A percentile compares a stretch with the other conserved stretches of the same genome.
Conservation (phyloP, 163 green algal genomes). For the Scenedesmus sp. region DNA sequence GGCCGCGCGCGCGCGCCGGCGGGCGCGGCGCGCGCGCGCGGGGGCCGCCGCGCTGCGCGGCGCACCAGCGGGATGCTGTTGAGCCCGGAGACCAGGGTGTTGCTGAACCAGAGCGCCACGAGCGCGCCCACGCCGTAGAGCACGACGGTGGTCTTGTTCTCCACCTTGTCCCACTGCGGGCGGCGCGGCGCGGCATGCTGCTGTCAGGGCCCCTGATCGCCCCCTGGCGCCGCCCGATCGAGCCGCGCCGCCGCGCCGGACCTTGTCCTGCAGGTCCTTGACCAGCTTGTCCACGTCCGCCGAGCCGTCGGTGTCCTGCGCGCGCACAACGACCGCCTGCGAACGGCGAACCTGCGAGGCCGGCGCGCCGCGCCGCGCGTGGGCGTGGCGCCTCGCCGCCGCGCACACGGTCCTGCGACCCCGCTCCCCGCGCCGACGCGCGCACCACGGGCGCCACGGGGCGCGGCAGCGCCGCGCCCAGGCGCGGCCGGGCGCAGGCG, state of each 20-base stretch:
- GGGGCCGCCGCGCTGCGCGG: background rate
- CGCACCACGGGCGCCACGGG: too few relatives aligned
- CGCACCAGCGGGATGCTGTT: slow-evolving; percentile 87
- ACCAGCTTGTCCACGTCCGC: slow-evolving; percentile 58
- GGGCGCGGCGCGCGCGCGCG: too few relatives aligned
- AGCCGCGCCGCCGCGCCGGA: background rate
- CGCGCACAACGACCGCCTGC: slow-evolving; percentile 31
- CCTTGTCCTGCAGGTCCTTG: slow-evolving; percentile 74
- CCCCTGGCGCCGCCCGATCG: background rate
- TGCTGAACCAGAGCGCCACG: slow-evolving; percentile 85
- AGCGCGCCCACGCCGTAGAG: slow-evolving; percentile 83
- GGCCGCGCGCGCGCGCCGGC: background rate
- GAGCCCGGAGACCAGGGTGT: slow-evolving; percentile 86
- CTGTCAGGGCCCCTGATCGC: background rate
- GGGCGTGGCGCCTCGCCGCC: too few relatives aligned
- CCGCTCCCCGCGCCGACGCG: too few relatives aligned
- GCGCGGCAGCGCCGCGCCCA: too few relatives aligned
- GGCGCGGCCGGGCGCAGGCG: too few relatives aligned
- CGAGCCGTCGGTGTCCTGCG: slow-evolving; percentile 15
- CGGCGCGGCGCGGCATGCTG: background rate
- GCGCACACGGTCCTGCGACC: too few relatives aligned
- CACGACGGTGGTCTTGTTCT: slow-evolving; percentile 90
- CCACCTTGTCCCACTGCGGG: slow-evolving; percentile 85
- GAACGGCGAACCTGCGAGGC: slow-evolving; percentile 9
- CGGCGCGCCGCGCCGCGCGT: background rate